Evolutionary conservation across 2,329 filamentous ascomycete species (phyloP).

Genomic region (Chaetomiaceae sp.): DNA sequence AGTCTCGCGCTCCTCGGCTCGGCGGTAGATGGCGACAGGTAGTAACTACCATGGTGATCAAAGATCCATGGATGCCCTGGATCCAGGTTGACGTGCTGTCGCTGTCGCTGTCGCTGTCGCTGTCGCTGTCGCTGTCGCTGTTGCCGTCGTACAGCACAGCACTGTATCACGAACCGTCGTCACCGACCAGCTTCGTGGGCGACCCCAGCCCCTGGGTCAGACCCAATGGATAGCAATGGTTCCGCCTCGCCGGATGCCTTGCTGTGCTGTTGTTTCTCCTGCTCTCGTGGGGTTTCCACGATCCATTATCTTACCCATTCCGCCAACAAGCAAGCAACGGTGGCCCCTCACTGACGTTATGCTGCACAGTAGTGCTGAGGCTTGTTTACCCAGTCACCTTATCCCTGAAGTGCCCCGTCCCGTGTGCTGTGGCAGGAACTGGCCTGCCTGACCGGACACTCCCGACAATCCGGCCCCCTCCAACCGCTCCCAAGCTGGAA

Average conservation of each 20-base stretch:
- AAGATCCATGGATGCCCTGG: no score
- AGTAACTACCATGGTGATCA: no score
- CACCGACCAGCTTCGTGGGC: no score
- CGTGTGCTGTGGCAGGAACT: constrained; percentile 10
- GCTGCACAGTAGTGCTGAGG: constrained; percentile 20
- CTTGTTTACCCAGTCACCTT: no score
- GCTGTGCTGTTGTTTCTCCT: constrained; percentile 12
- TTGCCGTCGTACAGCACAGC: no score
- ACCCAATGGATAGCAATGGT: constrained; percentile 1
- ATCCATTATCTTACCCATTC: no score
- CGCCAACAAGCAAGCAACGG: neutral
- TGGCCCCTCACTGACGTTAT: constrained; percentile 22
- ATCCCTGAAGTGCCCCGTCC: constrained; percentile 3
- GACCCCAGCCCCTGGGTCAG: no score
- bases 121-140: no score
- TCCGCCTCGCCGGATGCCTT: constrained; percentile 7
- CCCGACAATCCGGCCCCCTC: neutral
- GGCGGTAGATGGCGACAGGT: no score
- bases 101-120: no score
- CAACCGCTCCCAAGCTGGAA: neutral
- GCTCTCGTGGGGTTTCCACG: constrained; percentile 18
- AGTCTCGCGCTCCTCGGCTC: no score
- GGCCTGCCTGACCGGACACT: constrained; percentile 1
- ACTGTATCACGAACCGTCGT: neutral
- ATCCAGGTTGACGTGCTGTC: neutral